Evolutionary conservation across 768 basidiomycete species (phyloP).

Genomic region (Dioszegia aurantiaca): DNA sequence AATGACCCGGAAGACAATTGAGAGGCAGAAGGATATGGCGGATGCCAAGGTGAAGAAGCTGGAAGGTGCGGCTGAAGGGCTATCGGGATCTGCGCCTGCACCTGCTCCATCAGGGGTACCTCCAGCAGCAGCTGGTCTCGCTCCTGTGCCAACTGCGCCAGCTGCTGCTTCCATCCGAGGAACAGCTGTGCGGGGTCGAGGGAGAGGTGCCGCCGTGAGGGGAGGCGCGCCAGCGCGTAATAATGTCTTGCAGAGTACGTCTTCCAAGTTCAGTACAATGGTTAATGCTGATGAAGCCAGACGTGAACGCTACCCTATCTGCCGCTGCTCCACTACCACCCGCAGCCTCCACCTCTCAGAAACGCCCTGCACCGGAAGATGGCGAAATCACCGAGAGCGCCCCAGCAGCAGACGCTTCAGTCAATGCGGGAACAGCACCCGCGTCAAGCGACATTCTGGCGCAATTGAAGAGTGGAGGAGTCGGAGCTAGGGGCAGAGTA

Average conservation of each 20-base stretch:
- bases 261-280: background rate
- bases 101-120: slow-evolving; percentile 12
- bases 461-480: slow-evolving; percentile 17
- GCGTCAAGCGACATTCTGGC: slow-evolving; percentile 15
- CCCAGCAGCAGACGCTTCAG: background rate
- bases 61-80: slow-evolving; percentile 22
- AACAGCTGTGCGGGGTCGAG: slow-evolving; percentile 20
- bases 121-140: slow-evolving; percentile 21
- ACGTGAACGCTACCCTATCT: slow-evolving; percentile 41
- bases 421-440: background rate
- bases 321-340: slow-evolving; percentile 20
- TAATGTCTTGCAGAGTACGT: slow-evolving; percentile 32
- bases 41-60: slow-evolving; percentile 34
- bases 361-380: slow-evolving; percentile 40
- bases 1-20: slow-evolving; percentile 41
- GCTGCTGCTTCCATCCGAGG: slow-evolving; percentile 6
- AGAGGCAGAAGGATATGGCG: slow-evolving; percentile 38
- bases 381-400: slow-evolving; percentile 26
- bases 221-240: slow-evolving; percentile 21
- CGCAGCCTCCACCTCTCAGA: slow-evolving; percentile 18
- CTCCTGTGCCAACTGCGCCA: slow-evolving; percentile 19
- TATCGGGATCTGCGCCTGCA: slow-evolving; percentile 4
- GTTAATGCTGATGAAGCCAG: slow-evolving; percentile 9
- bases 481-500: slow-evolving; percentile 14
- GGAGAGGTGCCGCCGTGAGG: slow-evolving; percentile 22